Evolutionary conservation across 2,329 filamentous ascomycete genomes (phyloP), one percentile per base, ranked within the genome.

Genomic region (Paecilomyces formosus): DNA sequence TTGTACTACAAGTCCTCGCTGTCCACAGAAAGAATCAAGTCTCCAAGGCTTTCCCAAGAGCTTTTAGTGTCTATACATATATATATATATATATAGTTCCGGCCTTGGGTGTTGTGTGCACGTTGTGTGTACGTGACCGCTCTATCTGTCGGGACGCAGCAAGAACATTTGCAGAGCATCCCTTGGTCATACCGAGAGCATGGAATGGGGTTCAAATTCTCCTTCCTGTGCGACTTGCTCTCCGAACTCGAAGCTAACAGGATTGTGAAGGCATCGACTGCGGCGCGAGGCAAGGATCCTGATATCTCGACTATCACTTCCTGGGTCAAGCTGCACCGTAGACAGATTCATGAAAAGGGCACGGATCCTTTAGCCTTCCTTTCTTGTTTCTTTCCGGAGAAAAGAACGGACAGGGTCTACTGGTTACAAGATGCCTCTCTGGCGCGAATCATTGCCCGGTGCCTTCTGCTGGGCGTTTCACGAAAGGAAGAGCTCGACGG

Each of bases 361-460:
- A 84, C 83, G 1, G 77, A 86, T 65, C 77, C 80, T 1, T 76
- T 83, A 1, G 87, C 89, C 2, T 75, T 96, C 1, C 77, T 96
- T 0, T 92, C 89, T 1, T 86, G 87, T 2, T 74, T 97, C 0
- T 81, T 95, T 0, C 90, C 92, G 0, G 87, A 92, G 62, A 86
- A 82, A 63, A 81, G 91, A 56, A 86, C 85, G 2, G 91, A 96
- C 68, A 83, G 90, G 28, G 88, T 93, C 1, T 96, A 92, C 69
- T 82, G 80, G 39, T 78, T 96, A 1, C 84, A 89, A 66, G 77
- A 83, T 30, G 67, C 65, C 5, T 79, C 77, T 0, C 78, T 96
- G 0, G 83, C 86, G 58, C 84, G 81, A 55, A 82, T 90, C n/a
- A 79, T 96, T 15, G 83, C 81, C 2, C 82, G 86, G 31, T 83